These are phyloP conservation scores for Leptographium flavum DNA, from an alignment of 2,329 filamentous ascomycete genomes.

Conservation along the genomic window DNA sequence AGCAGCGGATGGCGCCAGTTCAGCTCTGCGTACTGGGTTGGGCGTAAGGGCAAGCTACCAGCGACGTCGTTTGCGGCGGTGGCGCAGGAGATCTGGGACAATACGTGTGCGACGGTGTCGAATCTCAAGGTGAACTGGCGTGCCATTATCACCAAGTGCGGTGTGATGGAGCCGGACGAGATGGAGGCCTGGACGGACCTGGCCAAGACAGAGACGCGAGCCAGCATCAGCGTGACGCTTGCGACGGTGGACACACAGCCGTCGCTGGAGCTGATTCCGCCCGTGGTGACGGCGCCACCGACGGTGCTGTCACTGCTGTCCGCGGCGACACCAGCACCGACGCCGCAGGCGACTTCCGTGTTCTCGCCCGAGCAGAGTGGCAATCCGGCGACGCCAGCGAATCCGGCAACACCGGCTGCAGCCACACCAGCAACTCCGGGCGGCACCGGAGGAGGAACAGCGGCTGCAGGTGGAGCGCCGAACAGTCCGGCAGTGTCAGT, in stretches of 20 bases:
- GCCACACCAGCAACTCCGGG: constrained; percentile 12
- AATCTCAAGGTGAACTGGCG: constrained; percentile 62
- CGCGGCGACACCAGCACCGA: constrained; percentile 49
- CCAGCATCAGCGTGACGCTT: constrained; percentile 40
- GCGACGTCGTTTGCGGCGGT: constrained; percentile 45
- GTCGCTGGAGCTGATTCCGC: constrained; percentile 46
- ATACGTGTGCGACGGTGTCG: constrained; percentile 59
- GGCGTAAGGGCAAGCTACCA: constrained; percentile 38
- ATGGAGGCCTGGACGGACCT: constrained; percentile 43
- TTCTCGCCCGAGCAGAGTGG: constrained; percentile 46
- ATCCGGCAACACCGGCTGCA: constrained; percentile 13
- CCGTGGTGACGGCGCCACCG: constrained; percentile 32
- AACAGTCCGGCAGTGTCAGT: constrained; percentile 3
- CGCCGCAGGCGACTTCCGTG: constrained; percentile 40
- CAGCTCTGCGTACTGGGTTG: constrained; percentile 58
- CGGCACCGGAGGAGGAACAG: constrained; percentile 2
- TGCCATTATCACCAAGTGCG: constrained; percentile 58
- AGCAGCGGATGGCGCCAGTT: constrained; percentile 60
- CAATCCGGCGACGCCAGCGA: constrained; percentile 33
- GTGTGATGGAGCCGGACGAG: constrained; percentile 53
- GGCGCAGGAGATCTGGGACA: constrained; percentile 65
- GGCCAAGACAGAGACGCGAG: constrained; percentile 35
- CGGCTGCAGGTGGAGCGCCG: not conserved
- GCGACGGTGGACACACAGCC: constrained; percentile 52
- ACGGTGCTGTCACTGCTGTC: constrained; percentile 26